Evolutionary conservation across 176 grass and related monocot species (phyloP), one percentile per base, ranked within the genome.

Genomic region (Oryza officinalis): DNA sequence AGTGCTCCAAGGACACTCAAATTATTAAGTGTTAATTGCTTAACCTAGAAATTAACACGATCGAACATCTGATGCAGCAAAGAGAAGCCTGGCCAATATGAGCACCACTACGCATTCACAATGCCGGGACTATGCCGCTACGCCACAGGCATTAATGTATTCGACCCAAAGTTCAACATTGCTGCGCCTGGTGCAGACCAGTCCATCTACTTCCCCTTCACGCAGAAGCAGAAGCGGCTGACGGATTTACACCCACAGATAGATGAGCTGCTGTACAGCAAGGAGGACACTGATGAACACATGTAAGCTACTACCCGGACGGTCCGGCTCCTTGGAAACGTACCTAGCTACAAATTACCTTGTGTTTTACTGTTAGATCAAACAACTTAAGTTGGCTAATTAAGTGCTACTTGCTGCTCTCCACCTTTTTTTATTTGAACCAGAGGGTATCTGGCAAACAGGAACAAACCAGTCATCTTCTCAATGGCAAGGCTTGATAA

Each of bases 401-500:
- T 52, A 52, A 20, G 52, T n/a, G 52, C 20, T 59, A 59, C n/a
- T 59, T 59, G 20, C 20, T 59, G 52, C 20, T 59, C 20, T 2
- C 0, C 6, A 40, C 38, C 38, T 40, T n/a, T 61, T 54, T 35
- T 35, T 27, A 70, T n/a, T 67, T 63, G n/a, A 70, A 41, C 32
- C 92, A 94, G 92, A 82, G 92, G 92, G 69, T 81, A 87, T 65
- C 76, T 94, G 71, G 75, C 72, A 46, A 81, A 94, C 81, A 91
- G 72, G 66, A 87, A 73, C 31, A 94, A 89, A 75, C 92, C 92
- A 6, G 87, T 94, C 63, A 66, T 94, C 69, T 94, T 94, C 81
- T 94, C 92, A 13, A 94, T 94, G 92, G 92, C 92, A 27, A 88
- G 92, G 85, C 92, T 94, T 4, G 92, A 94, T 63, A 91, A 74